Evolutionary conservation across 352 stramenopile genomes (phyloP).

Genomic region (Phytopythium montanum): DNA sequence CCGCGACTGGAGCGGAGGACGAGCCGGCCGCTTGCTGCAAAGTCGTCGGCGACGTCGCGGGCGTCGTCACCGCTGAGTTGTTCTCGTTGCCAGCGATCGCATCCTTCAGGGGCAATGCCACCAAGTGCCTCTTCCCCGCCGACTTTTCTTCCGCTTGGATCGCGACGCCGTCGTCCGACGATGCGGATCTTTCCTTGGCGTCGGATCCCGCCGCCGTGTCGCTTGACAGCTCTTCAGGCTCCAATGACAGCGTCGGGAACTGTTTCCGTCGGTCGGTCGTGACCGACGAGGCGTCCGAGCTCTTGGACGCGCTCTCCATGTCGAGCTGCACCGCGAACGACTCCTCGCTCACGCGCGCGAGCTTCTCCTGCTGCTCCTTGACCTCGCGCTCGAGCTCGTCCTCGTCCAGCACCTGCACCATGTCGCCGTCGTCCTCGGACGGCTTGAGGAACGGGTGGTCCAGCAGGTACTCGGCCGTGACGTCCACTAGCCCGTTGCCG

Average conservation of each 20-base stretch:
- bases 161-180: conserved; percentile 9
- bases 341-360: conserved; percentile 53
- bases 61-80: conserved; percentile 8
- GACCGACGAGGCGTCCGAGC: conserved; percentile 16
- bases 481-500: conserved; percentile 75
- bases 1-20: conserved; percentile 15
- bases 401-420: conserved; percentile 71
- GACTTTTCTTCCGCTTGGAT: conserved; percentile 47
- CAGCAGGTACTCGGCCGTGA: conserved; percentile 78
- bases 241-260: conserved; percentile 49
- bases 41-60: conserved; percentile 10
- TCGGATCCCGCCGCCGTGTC: conserved; percentile 16
- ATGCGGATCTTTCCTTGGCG: conserved; percentile 9
- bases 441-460: conserved; percentile 74
- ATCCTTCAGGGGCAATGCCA: conserved; percentile 7
- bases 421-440: conserved; percentile 74
- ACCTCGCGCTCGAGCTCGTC: conserved; percentile 56
- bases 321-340: conserved; percentile 67
- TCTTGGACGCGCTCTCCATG: conserved; percentile 72
- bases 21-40: conserved; percentile 7
- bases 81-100: conserved; percentile 13
- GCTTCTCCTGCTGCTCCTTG: conserved; percentile 40
- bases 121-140: conserved; percentile 19
- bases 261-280: conserved; percentile 44
- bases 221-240: conserved; percentile 45